phyloP scores from a whole-genome alignment of 208 protist species.

The Naegleria fowleri region DNA sequence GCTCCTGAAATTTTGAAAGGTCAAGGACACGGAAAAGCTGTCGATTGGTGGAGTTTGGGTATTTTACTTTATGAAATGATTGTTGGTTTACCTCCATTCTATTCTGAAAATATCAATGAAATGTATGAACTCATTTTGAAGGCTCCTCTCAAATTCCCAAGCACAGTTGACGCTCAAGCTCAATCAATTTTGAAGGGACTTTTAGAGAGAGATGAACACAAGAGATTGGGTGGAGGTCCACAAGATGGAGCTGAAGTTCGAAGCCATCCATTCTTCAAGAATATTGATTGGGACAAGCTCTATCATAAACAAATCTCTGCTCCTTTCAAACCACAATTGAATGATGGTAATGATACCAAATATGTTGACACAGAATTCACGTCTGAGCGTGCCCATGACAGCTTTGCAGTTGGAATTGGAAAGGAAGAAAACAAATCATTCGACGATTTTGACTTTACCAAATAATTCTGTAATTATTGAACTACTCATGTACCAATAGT shows the following conservation, averaged over 20 bases:
- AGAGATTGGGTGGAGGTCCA: conserved; percentile 29
- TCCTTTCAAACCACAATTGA: background rate
- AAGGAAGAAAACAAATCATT: background rate
- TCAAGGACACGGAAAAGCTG: conserved; percentile 56
- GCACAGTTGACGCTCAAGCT: conserved; percentile 39
- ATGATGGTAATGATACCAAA: background rate
- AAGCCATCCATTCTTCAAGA: conserved; percentile 8
- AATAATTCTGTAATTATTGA: background rate
- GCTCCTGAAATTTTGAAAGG: conserved; percentile 60
- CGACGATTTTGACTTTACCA: background rate
- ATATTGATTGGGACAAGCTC: conserved; percentile 21
- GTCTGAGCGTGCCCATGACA: background rate
- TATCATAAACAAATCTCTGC: background rate
- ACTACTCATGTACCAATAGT: background rate
- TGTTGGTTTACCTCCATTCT: conserved; percentile 60
- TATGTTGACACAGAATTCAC: conserved; percentile 19
- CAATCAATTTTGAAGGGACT: conserved; percentile 54
- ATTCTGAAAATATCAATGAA: conserved; percentile 40
- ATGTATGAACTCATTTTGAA: conserved; percentile 29
- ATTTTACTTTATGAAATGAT: conserved; percentile 72
- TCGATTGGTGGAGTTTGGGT: conserved; percentile 71
- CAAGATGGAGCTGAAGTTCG: background rate
- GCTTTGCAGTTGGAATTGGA: background rate
- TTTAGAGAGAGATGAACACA: conserved; percentile 73
- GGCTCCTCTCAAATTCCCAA: background rate